Percentiles rank a stretch among this genome's conserved stretches.
Evolutionary conservation across 805 yeast genomes (phyloP).

Genomic region (Starmerella potacharoeniae): DNA sequence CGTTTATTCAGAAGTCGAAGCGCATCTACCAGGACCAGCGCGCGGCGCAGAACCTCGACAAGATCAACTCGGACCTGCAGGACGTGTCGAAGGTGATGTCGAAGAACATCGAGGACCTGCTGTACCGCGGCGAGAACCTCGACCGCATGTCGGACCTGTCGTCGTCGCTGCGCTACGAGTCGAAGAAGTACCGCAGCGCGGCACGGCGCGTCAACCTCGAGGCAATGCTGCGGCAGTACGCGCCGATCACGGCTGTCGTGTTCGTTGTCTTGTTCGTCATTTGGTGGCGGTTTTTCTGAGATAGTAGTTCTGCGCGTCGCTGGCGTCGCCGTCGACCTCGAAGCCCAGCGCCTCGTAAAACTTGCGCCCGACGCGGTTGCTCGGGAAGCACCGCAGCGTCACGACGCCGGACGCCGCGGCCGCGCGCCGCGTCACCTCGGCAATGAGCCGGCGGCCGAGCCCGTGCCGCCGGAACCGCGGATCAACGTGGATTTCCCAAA

Average conservation of each 20-base stretch:
- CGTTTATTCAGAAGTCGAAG: conserved; percentile 64
- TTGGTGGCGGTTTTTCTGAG: conserved; percentile 61
- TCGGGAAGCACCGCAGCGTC: conserved; percentile 13
- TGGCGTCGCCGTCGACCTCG: background rate
- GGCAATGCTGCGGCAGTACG: conserved; percentile 76
- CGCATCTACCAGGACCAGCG: conserved; percentile 83
- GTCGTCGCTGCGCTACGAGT: conserved; percentile 63
- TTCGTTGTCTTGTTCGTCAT: conserved; percentile 59
- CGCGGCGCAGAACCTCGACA: conserved; percentile 79
- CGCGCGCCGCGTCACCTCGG: background rate
- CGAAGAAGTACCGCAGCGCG: conserved; percentile 75
- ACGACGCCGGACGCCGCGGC: background rate
- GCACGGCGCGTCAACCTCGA: conserved; percentile 88
- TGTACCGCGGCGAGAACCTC: conserved; percentile 88
- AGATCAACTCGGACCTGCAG: conserved; percentile 71
- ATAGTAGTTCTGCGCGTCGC: conserved; percentile 1
- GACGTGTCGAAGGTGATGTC: conserved; percentile 95
- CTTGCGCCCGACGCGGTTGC: conserved; percentile 8
- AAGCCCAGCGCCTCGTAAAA: conserved; percentile 15
- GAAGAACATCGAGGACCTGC: conserved; percentile 86
- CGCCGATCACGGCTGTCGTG: conserved; percentile 68
- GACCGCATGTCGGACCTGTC: conserved; percentile 84
- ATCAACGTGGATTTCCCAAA: conserved; percentile 20
- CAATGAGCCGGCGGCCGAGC: conserved; percentile 8
- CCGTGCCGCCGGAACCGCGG: conserved; percentile 11